A percentile compares a stretch with the other conserved stretches of the same genome.
phyloP scores from a whole-genome alignment of 2,329 filamentous ascomycete genomes.

The Cordyceps sp. region DNA sequence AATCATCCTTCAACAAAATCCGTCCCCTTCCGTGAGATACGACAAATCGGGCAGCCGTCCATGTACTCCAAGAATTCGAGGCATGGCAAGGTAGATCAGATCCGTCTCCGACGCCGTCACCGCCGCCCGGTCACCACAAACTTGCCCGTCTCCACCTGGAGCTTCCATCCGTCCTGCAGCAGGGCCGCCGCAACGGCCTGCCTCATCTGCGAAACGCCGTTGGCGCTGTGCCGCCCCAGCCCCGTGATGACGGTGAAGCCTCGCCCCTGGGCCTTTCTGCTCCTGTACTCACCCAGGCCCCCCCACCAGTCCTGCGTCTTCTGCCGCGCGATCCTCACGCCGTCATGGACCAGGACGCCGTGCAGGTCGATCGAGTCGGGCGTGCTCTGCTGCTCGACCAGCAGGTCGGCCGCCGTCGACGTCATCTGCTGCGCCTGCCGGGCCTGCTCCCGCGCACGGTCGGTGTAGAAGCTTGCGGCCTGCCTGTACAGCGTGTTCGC shows the following conservation, averaged over 20 bases:
- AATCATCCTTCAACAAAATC: too few species aligned
- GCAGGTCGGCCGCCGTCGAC: conserved; percentile 50
- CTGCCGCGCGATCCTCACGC: conserved; percentile 57
- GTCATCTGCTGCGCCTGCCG: conserved; percentile 38
- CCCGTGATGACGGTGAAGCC: conserved; percentile 69
- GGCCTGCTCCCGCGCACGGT: conserved; percentile 49
- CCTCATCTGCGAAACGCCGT: conserved; percentile 59
- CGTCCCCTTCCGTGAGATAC: too few species aligned
- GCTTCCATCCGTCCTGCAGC: conserved; percentile 65
- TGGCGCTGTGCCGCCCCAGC: conserved; percentile 58
- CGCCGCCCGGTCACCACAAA: conserved; percentile 50
- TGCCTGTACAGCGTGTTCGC: conserved; percentile 61
- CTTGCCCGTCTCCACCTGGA: conserved; percentile 54
- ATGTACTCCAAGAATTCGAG: too few species aligned
- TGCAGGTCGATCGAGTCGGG: conserved; percentile 57
- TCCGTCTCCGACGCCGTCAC: conserved; percentile 7
- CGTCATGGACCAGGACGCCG: conserved; percentile 66
- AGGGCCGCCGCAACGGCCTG: conserved; percentile 66
- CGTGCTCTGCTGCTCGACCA: conserved; percentile 52
- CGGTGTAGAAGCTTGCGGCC: conserved; percentile 60
- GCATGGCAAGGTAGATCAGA: too few species aligned
- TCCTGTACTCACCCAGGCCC: conserved; percentile 46
- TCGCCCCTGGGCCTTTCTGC: conserved; percentile 25
- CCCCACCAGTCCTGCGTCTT: conserved; percentile 64
- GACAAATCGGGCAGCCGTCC: too few species aligned